A percentile compares a stretch with the other conserved stretches of the same genome.
Conservation (phyloP, 2,329 filamentous ascomycete genomes). For the Fusarium beomiforme region DNA sequence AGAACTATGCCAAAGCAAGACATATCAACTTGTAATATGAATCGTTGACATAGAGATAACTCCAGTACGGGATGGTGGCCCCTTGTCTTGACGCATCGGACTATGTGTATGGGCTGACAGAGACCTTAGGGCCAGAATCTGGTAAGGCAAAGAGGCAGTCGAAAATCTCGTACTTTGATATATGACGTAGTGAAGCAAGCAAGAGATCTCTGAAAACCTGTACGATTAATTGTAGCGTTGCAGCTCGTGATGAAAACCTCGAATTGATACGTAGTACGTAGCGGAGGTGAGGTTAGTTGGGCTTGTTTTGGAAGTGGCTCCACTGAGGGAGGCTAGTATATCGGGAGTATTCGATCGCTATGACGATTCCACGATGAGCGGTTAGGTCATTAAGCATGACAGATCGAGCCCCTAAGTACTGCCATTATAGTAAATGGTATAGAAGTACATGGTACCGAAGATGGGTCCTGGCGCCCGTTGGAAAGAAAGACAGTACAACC, state of each 20-base stretch:
- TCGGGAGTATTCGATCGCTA: slow-evolving; percentile 25
- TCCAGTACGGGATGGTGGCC: neutral
- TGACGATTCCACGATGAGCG: slow-evolving; percentile 29
- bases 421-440: neutral
- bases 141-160: neutral
- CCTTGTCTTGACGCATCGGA: neutral
- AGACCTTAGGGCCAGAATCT: neutral
- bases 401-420: slow-evolving; percentile 21
- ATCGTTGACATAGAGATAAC: neutral
- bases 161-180: neutral
- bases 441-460: slow-evolving; percentile 13
- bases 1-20: neutral
- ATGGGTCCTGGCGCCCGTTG: slow-evolving; percentile 24
- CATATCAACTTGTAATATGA: neutral
- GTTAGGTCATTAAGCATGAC: slow-evolving; percentile 4
- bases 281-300: neutral
- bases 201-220: slow-evolving; percentile 8
- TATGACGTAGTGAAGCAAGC: slow-evolving; percentile 24
- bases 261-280: neutral
- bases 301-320: slow-evolving; percentile 1
- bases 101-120: neutral
- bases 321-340: slow-evolving; percentile 12
- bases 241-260: slow-evolving; percentile 19
- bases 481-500: neutral
- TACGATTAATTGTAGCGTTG: slow-evolving; percentile 19